Evolutionary conservation across 768 basidiomycete genomes (phyloP), one percentile per base, ranked within the genome.

Genomic region (Naganishia antarctica): DNA sequence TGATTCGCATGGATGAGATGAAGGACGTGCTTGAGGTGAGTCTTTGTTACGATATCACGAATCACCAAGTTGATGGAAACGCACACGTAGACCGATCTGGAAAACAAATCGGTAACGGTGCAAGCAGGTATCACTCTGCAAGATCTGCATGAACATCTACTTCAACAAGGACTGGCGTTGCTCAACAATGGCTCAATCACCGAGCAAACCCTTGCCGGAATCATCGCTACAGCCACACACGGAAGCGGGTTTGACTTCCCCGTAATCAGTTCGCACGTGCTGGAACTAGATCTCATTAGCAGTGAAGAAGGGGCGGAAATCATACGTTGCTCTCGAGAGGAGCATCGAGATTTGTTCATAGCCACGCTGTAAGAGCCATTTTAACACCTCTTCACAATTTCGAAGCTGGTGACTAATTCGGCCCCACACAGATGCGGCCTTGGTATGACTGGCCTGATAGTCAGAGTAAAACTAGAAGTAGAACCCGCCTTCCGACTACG

Each of bases 171-270:
- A 34, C 84, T 97, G 32, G 93, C 92, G 41, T 87, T 99, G 84
- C 85, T 83, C 72, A 94, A 89, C 78, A 82, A 97, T 66, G 96
- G 96, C 37, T 93, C 91, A 29, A 97, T 99, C 71, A 94, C 91
- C 37, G 92, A 96, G 76, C 94, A 97, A 77, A 90, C 91, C 3
- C 82, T 99, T 68, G 93, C 85, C 28, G 96, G 96, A 46, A 84
- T 92, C 70, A 82, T 98, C 71, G 86, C 91, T 15, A 99, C 96
- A 66, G 91, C 91, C 8, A 93, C 93, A 0, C 96, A 99, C 81
- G 96, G 93, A 59, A 86, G 90, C 13, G 94, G 96, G 44, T 81
- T 88, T 64, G 73, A 79, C 46, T 93, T 83, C 79, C 84, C 85
- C 60, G 88, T 90, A 67, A 84, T 97, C 68, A 61, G 47, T 11